phyloP scores from a whole-genome alignment of 2,329 filamentous ascomycete species.

The Colletotrichum sp. region DNA sequence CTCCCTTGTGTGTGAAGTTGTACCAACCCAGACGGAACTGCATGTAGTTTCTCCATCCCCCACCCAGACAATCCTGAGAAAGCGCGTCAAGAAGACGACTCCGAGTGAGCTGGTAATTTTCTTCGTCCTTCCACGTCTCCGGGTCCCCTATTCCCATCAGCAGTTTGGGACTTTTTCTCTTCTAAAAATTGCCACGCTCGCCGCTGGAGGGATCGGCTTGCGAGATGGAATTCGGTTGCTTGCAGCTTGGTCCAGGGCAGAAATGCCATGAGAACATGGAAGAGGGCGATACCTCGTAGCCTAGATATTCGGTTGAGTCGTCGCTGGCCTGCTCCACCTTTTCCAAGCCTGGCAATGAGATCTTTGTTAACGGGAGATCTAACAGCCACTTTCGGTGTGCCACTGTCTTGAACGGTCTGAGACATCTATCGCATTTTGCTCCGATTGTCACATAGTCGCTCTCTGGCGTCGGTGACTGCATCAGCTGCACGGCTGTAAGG shows the following conservation, averaged over 20 bases:
- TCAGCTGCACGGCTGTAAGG: neutral
- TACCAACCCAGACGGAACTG: neutral
- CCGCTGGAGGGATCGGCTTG: too few relatives aligned
- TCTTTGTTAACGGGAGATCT: neutral
- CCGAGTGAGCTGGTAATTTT: neutral
- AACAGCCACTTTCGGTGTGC: neutral
- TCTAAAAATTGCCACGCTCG: neutral
- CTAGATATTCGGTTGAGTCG: neutral
- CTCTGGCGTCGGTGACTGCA: neutral
- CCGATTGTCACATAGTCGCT: neutral
- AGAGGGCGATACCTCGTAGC: neutral
- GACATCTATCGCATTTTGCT: neutral
- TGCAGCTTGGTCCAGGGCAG: too few relatives aligned
- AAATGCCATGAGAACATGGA: neutral
- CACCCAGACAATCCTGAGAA: accelerated
- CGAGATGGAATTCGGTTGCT: too few relatives aligned
- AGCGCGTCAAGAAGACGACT: neutral
- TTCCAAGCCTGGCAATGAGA: neutral
- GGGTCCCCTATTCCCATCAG: neutral
- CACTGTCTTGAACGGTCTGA: neutral
- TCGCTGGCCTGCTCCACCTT: neutral
- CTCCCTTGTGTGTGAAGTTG: neutral
- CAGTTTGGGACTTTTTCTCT: neutral
- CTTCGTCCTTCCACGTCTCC: neutral
- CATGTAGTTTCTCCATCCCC: neutral